Percentiles rank a stretch among this genome's conserved stretches.
phyloP scores from a whole-genome alignment of 2,329 filamentous ascomycete species.

The Ceratocystis lukuohia region DNA sequence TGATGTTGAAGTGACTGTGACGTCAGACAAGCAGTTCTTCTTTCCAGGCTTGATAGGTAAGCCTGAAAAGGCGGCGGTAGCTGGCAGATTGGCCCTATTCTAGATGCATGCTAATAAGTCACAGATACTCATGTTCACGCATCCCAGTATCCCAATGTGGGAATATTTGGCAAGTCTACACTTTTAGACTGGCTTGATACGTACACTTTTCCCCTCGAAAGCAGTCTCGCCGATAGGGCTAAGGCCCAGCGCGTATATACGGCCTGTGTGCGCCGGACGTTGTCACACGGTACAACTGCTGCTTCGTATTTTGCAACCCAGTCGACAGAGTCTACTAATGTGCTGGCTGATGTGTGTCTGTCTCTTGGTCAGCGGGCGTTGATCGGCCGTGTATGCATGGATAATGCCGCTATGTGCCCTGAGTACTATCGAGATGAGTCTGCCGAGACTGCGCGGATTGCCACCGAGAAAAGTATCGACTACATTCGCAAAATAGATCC shows the following conservation, averaged over 20 bases:
- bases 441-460: conserved; percentile 40
- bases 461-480: conserved; percentile 46
- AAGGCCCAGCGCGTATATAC: conserved; percentile 62
- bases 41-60: conserved; percentile 71
- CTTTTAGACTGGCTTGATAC: conserved; percentile 85
- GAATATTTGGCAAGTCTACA: conserved; percentile 86
- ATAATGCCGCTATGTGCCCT: conserved; percentile 51
- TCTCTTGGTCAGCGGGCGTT: conserved; percentile 72
- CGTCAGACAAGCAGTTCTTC: conserved; percentile 51
- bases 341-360: conserved; percentile 76
- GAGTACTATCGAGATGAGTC: conserved; percentile 67
- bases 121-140: conserved; percentile 95
- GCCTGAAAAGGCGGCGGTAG: conserved; percentile 21
- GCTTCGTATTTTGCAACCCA: conserved; percentile 91
- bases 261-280: conserved; percentile 63
- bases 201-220: conserved; percentile 90
- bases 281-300: conserved; percentile 83
- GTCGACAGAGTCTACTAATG: conserved; percentile 76
- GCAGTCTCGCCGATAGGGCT: conserved; percentile 50
- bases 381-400: conserved; percentile 93
- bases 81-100: background rate
- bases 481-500: conserved; percentile 60
- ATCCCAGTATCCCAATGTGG: conserved; percentile 84
- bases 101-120: conserved; percentile 21
- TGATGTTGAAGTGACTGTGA: conserved; percentile 28